Base-by-base conservation (phyloP, 805 yeast species). In the Saccharomycopsis schoenii region DNA sequence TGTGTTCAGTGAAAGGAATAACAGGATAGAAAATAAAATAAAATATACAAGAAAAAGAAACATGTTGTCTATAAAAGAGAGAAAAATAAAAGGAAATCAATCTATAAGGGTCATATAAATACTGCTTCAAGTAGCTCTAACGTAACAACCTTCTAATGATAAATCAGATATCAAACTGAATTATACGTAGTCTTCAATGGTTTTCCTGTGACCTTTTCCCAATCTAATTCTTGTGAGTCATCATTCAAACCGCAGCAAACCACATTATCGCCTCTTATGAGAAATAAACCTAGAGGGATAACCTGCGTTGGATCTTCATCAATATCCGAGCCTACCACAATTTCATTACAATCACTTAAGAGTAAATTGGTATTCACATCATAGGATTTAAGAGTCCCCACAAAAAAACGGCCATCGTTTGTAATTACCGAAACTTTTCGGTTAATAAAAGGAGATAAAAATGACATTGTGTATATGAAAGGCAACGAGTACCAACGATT, bases 201-300 rank as follows among this genome's bases (percentile, higher is more conserved):
- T 42, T 40, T 59, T 24, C 60, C 58, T 57, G 42, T 57, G 34
- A 77, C 64, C 8, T 58, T 66, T 59, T 56, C 57, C 81, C 81
- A 77, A 56, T 76, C 74, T 4, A 74, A 61, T 15, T 68, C 71
- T 37, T 59, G 61, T 5, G 65, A 68, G 57, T 68, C 72, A 56
- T 76, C 78, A 4, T 76, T 69, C 58, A 73, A 76, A 9, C 80
- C 81, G 36, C 77, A 67, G 61, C 80, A 77, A 2, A 76, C 80
- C 25, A 78, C 72, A 56, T 69, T 74, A 15, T 76, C 79, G 4
- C 81, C 81, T 61, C 81, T 69, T 62, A 78, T 69, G 66, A 78
- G 62, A 62, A 77, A 76, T 17, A 77, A 68, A 3, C 81, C 81
- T 60, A 77, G 61, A 21, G 70, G 71, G 24, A 77, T 70, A 61